These are phyloP conservation scores for Ophiognomonia clavigignenti-juglandacearum DNA, from an alignment of 2,329 filamentous ascomycete species.

Conservation along the genomic window DNA sequence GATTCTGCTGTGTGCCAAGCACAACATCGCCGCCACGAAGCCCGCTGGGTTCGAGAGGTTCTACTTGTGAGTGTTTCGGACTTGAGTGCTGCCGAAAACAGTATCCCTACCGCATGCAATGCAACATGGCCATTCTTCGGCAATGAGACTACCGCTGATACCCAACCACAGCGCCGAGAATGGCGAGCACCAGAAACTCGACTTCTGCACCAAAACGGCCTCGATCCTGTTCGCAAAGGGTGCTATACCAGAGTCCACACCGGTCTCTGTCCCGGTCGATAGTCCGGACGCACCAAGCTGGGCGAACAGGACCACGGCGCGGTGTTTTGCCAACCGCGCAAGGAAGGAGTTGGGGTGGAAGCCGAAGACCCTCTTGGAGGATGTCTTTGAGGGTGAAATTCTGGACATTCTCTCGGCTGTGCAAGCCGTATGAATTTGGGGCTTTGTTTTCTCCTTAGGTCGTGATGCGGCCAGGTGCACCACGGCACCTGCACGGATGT, in stretches of 20 bases:
- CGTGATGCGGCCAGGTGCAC: too few relatives aligned
- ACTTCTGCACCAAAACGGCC: constrained; percentile 1
- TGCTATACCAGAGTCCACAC: not conserved
- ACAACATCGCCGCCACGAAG: not conserved
- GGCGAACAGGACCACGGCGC: not conserved
- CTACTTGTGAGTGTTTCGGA: not conserved
- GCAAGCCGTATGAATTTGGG: not conserved
- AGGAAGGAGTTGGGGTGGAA: not conserved
- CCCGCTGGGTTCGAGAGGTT: constrained; percentile 2
- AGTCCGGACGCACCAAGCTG: not conserved
- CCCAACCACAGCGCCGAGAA: constrained; percentile 1
- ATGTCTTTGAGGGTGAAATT: not conserved
- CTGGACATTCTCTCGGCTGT: constrained; percentile 4
- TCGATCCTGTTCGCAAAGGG: constrained; percentile 1
- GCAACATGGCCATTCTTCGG: not conserved
- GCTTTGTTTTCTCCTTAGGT: too few relatives aligned
- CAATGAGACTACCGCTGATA: too few relatives aligned
- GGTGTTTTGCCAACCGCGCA: not conserved
- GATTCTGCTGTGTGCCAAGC: not conserved
- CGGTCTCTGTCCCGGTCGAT: not conserved
- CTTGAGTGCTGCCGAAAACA: not conserved
- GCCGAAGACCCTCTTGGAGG: not conserved
- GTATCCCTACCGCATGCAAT: not conserved
- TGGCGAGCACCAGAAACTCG: constrained; percentile 6
- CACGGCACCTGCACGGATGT: too few relatives aligned